Base-by-base conservation (phyloP, 2,329 filamentous ascomycete species). In the Tothia fuscella region DNA sequence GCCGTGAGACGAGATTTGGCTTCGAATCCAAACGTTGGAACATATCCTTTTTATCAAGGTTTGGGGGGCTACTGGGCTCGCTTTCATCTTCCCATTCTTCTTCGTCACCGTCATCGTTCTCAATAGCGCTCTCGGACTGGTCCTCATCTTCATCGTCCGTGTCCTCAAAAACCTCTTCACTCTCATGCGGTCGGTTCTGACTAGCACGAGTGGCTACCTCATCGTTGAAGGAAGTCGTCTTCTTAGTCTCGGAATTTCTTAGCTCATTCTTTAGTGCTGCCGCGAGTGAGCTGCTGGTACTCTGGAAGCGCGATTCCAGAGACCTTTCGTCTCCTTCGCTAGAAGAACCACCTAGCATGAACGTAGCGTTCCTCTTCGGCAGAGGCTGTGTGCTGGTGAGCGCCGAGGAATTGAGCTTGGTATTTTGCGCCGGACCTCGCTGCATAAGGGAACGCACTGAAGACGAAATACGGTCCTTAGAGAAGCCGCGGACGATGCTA, bases 261-360 rank as follows among this genome's bases (percentile, higher is more conserved):
- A n/a, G n/a, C n/a, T n/a, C n/a, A 9, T 19, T 12, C 47, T 64
- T 66, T 5, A 79, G 53, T 41, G 66, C 68, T 33, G 76, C 66
- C 2, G 70, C 65, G 2, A 78, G 57, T 2, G 69, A 70, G 56
- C 72, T 78, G 39, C 67, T 21, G 9, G 9, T 10, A 37, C 20
- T 14, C 20, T 16, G 21, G 21, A 22, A 38, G 17, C 69, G 67
- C 34, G 72, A 70, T 48, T 80, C 76, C 33, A 80, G 72, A 0
- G 86, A 93, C 58, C 79, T 83, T n/a, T n/a, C n/a, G 46, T 89
- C 85, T 48, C 86, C 86, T 50, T 88, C 86, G 24, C 81, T 87
- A 39, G 84, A 93, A 1, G 86, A 93, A 35, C 70, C 77, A 14
- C 87, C 87, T 6, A 94, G 71, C 5, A 73, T 75, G 57, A 87